phyloP scores from a whole-genome alignment of 1,139 yeast genomes.

The Casaregolazyma lundiana region DNA sequence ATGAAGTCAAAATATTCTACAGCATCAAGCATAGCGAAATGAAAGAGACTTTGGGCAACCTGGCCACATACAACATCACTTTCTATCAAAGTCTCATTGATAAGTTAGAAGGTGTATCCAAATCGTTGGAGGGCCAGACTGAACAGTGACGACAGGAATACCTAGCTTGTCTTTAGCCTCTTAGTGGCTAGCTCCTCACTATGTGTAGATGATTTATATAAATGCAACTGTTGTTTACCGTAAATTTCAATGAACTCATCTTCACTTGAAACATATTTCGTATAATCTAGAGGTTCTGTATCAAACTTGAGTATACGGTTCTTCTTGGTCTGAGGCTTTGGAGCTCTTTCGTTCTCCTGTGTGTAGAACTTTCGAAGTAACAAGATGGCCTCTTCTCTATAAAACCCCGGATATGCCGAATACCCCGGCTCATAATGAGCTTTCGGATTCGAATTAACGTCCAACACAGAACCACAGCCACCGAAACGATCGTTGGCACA shows the following conservation, averaged over 20 bases:
- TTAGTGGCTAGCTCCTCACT: neutral
- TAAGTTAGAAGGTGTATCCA: slow-evolving; percentile 50
- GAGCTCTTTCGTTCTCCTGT: slow-evolving; percentile 81
- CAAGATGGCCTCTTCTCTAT: slow-evolving; percentile 77
- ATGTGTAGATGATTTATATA: neutral
- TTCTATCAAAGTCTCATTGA: slow-evolving; percentile 69
- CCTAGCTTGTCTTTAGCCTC: neutral
- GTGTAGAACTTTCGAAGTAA: slow-evolving; percentile 77
- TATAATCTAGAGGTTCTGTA: slow-evolving; percentile 56
- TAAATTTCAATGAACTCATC: slow-evolving; percentile 46
- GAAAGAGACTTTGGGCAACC: slow-evolving; percentile 59
- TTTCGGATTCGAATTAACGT: slow-evolving; percentile 50
- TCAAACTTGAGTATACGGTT: slow-evolving; percentile 65
- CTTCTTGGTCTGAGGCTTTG: slow-evolving; percentile 70
- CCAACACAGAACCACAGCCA: slow-evolving; percentile 85
- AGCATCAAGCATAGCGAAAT: slow-evolving; percentile 73
- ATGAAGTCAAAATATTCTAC: slow-evolving; percentile 81
- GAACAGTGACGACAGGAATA: neutral
- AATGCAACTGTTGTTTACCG: slow-evolving; percentile 37
- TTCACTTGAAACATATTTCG: slow-evolving; percentile 40
- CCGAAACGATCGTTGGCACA: slow-evolving; percentile 96
- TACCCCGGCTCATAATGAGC: slow-evolving; percentile 39
- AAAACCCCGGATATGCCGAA: slow-evolving; percentile 67
- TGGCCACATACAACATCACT: slow-evolving; percentile 72
- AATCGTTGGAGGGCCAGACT: slow-evolving; percentile 11